Conservation (phyloP, 495 filamentous ascomycete species). For the Talaromyces thailandensis region DNA sequence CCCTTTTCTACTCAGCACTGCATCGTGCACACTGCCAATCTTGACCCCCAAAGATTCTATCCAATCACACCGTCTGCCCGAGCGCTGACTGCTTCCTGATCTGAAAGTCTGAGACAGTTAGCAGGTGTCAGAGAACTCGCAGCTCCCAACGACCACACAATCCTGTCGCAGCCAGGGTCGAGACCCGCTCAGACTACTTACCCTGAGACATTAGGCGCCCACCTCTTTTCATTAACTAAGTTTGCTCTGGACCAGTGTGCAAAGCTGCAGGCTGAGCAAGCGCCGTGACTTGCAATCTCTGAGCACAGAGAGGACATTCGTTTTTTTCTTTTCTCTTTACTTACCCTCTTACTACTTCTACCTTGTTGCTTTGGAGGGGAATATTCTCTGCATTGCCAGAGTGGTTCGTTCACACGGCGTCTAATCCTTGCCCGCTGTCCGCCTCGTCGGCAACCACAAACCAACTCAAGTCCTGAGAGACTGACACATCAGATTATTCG, state of each 20-base stretch:
- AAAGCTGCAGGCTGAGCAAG: not conserved
- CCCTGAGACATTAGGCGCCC: slow-evolving; percentile 5
- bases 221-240: not conserved
- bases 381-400: not conserved
- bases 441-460: slow-evolving; percentile 4
- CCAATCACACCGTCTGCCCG: not conserved
- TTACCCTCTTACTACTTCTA: not conserved
- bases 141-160: not conserved
- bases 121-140: not conserved
- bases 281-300: not conserved
- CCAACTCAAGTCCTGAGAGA: not conserved
- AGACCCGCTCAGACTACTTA: slow-evolving; percentile 1
- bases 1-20: not conserved
- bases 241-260: not conserved
- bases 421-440: not conserved
- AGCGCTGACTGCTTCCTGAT: not conserved
- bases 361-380: not conserved
- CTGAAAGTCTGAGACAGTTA: not conserved
- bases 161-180: not conserved
- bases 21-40: not conserved
- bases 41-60: not conserved
- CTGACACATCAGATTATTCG: not conserved
- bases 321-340: not conserved
- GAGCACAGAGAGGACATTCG: not conserved
- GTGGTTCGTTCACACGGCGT: not conserved